Conservation (phyloP, 1,284 basidiomycete species). For the Phenoliferia sp. region DNA sequence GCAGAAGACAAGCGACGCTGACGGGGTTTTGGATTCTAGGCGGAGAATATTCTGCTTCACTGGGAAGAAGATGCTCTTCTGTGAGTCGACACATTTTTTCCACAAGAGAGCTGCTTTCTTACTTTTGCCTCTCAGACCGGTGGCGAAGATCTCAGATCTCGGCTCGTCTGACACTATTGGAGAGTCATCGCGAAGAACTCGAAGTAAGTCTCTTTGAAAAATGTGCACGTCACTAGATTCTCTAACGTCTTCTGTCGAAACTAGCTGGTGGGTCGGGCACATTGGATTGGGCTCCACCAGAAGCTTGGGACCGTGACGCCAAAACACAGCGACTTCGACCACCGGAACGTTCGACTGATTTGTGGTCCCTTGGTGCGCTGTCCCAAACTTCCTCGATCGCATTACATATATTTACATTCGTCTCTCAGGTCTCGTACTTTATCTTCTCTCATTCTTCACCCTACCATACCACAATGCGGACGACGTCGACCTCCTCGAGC, state of each 20-base stretch:
- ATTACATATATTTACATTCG: background rate
- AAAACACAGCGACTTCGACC: slow-evolving; percentile 12
- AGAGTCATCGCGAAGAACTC: slow-evolving; percentile 20
- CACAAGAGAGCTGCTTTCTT: background rate
- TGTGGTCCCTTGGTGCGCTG: slow-evolving; percentile 32
- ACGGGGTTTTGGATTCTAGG: slow-evolving; percentile 10
- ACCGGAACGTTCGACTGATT: slow-evolving; percentile 28
- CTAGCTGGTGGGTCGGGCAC: slow-evolving; percentile 35
- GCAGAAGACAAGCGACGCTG: background rate
- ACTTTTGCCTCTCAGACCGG: slow-evolving; percentile 8
- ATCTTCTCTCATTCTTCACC: slow-evolving; percentile 35
- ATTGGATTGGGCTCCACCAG: slow-evolving; percentile 34
- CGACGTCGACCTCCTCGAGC: slow-evolving; percentile 24
- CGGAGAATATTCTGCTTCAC: slow-evolving; percentile 37
- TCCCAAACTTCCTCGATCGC: too few species aligned
- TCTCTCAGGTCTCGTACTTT: slow-evolving; percentile 27
- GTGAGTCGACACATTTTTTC: background rate
- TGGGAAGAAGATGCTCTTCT: slow-evolving; percentile 32
- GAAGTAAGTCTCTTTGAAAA: slow-evolving; percentile 6
- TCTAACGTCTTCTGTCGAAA: background rate
- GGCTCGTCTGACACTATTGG: slow-evolving; percentile 23
- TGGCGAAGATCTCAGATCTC: slow-evolving; percentile 35
- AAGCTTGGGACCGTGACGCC: slow-evolving; percentile 17
- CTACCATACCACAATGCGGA: slow-evolving; percentile 29
- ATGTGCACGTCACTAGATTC: background rate